Base-by-base conservation (phyloP, 2,329 filamentous ascomycete species). In the Phoma sp. region DNA sequence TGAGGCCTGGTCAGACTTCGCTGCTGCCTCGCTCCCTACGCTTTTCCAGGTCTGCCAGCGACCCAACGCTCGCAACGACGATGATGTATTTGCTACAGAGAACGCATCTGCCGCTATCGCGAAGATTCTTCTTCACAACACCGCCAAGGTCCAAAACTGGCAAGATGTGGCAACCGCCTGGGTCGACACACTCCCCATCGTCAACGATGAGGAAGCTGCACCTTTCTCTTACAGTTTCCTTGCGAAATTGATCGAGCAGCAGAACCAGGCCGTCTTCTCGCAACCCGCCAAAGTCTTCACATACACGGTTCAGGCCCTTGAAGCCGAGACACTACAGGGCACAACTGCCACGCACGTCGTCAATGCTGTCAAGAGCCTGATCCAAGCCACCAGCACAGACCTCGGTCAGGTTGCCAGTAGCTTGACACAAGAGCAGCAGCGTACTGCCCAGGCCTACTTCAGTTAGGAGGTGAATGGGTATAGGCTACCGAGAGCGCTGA, bases 21-120 rank as follows among this genome's bases (percentile, higher is more conserved):
- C 95, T 4, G 89, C 89, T 14, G 88, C 87, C 25, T 88, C 90
- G 41, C 79, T 98, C 47, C 89, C 90, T 9, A 87, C 86, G 60
- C 82, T 99, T 29, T 96, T 99, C 80, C 87, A 92, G 71, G 89
- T 91, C 41, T 91, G 88, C 5, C 88, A 90, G 69, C 83, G 93
- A 50, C 86, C 89, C 2, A 89, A 96, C 61, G 88, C 93, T 4
- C 86, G 95, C 60, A 88, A 86, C 42, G 95, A 98, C 60, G 95
- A 98, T 66, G 93, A 98, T 67, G 89, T 96, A 2, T 99, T 96
- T 72, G 95, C 95, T 2, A 98, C 95, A 1, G 95, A 99, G 78
- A 99, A 99, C 71, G 93, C 93, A 6, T 97, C 91, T 65, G 93
- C 95, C 37, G 92, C 91, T 63, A 95, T 99, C 69, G 95, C 95